Evolutionary conservation across 2,329 filamentous ascomycete genomes (phyloP).

Genomic region (Alternaria sp.): DNA sequence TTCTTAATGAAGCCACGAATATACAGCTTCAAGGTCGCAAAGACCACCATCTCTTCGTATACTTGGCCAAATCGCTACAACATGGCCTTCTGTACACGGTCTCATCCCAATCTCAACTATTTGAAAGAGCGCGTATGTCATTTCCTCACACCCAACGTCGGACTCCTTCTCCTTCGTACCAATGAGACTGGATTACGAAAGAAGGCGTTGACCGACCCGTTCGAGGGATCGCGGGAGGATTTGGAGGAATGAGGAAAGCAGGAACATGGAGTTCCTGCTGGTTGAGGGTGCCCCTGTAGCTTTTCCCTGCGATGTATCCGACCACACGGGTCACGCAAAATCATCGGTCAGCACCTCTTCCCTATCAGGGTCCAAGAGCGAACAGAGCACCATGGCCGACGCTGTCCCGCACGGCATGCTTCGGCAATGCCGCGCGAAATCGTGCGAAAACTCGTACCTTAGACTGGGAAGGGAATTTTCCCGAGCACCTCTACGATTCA

Average conservation of each 20-base stretch:
- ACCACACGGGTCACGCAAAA: conserved; percentile 6
- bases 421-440: conserved; percentile 7
- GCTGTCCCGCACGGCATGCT: conserved; percentile 7
- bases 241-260: conserved; percentile 11
- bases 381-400: background rate
- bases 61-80: background rate
- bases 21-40: background rate
- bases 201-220: conserved; percentile 1
- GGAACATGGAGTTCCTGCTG: conserved; percentile 13
- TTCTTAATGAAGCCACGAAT: background rate
- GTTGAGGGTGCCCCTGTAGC: conserved; percentile 7
- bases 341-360: background rate
- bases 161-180: background rate
- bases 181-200: background rate
- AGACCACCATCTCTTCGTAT: background rate
- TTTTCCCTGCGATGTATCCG: conserved; percentile 5
- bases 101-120: background rate
- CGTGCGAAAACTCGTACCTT: background rate
- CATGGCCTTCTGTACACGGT: background rate
- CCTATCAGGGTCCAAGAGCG: conserved; percentile 2
- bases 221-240: conserved; percentile 16
- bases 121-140: background rate
- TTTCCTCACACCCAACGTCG: background rate
- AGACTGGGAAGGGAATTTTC: background rate
- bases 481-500: conserved; percentile 1